phyloP scores from a whole-genome alignment of 2,329 filamentous ascomycete species.

The Pseudogymnoascus verrucosus region DNA sequence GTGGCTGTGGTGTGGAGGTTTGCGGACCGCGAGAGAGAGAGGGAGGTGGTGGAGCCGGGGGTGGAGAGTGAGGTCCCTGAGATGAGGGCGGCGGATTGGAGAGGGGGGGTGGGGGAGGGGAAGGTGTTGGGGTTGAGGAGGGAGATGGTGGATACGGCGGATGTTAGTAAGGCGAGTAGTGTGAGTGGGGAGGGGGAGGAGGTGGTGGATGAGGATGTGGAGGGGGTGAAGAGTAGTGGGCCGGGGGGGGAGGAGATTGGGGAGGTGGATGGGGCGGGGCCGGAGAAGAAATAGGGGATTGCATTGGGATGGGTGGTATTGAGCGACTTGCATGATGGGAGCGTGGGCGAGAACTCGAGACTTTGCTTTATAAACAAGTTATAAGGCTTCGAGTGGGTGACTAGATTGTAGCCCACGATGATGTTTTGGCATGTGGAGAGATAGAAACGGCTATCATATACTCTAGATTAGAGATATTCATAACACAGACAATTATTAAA shows the following conservation, averaged over 20 bases:
- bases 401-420: background rate
- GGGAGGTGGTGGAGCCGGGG: conserved; percentile 50
- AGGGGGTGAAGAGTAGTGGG: conserved; percentile 15
- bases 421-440: background rate
- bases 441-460: background rate
- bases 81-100: conserved; percentile 64
- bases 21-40: conserved; percentile 16
- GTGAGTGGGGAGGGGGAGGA: conserved; percentile 33
- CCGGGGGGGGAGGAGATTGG: conserved; percentile 23
- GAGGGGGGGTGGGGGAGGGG: conserved; percentile 45
- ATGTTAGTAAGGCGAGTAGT: conserved; percentile 67
- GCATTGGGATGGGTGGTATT: background rate
- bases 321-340: background rate
- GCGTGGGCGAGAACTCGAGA: background rate
- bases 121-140: conserved; percentile 63
- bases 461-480: background rate
- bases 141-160: conserved; percentile 55
- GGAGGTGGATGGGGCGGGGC: conserved; percentile 11
- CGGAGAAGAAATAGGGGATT: background rate
- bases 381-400: background rate
- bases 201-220: conserved; percentile 1
- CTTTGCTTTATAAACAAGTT: background rate
- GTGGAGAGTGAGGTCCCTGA: conserved; percentile 63
- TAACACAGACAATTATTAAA: background rate
- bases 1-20: conserved; percentile 78